Percentiles rank a stretch among this genome's conserved stretches.
phyloP scores from a whole-genome alignment of 192 early-diverging fungal species.

The Powellomyces hirtus region DNA sequence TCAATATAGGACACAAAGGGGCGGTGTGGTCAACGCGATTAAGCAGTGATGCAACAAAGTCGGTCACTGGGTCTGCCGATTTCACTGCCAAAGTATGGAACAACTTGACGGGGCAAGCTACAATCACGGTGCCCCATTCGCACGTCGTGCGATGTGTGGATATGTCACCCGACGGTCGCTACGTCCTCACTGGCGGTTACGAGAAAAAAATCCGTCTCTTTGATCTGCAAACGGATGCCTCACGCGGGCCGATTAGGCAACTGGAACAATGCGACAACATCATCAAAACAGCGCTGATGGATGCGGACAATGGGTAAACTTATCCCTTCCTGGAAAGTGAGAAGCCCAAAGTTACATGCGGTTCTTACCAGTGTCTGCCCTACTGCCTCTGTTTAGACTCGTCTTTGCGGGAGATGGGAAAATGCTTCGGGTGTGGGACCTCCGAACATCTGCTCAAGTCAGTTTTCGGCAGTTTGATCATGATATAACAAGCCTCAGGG shows the following conservation, averaged over 20 bases:
- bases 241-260: too few species aligned
- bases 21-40: conserved; percentile 87
- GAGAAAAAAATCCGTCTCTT: conserved; percentile 82
- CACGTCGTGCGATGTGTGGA: conserved; percentile 87
- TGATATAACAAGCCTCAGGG: conserved; percentile 68
- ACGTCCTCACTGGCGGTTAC: conserved; percentile 77
- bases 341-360: background rate
- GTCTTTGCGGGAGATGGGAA: conserved; percentile 48
- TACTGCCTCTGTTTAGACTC: conserved; percentile 23
- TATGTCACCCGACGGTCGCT: conserved; percentile 66
- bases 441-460: conserved; percentile 62
- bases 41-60: conserved; percentile 69
- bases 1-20: conserved; percentile 91
- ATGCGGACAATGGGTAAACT: conserved; percentile 48
- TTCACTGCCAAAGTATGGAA: conserved; percentile 88
- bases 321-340: background rate
- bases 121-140: conserved; percentile 68
- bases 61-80: conserved; percentile 91
- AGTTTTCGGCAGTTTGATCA: conserved; percentile 61
- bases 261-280: conserved; percentile 55
- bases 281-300: conserved; percentile 66
- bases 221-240: conserved; percentile 55
- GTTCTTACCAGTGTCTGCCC: too few species aligned
- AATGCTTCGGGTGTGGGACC: conserved; percentile 67
- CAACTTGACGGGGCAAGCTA: conserved; percentile 70